Evolutionary conservation across 768 basidiomycete species (phyloP), one percentile per base, ranked within the genome.

Genomic region (Russula dissimulans): DNA sequence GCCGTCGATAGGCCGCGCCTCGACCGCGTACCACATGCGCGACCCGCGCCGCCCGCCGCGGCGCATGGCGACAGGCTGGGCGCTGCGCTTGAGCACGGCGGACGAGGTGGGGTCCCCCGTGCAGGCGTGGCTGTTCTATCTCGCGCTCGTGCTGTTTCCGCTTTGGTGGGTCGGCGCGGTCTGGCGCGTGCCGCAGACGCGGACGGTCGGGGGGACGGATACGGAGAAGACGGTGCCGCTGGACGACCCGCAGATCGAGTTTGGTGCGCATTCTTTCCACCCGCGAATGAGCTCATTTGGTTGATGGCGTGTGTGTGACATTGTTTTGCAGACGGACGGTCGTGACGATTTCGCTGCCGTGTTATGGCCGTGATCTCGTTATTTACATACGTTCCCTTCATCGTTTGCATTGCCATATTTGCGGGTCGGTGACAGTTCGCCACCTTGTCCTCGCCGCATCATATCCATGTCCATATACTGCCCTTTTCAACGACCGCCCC

Each of bases 171-270:
- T 90, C 74, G 87, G 75, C 69, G 70, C 75, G 72, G 79, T 70
- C 54, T 72, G 78, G 78, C 74, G 75, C 29, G 79, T 86, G 11
- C 87, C 85, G 12, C 73, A 69, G 66, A 91, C 88, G 29, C 76
- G 89, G 67, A 75, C 76, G 42, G 77, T 86, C 18, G 86, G 81
- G 22, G 83, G 75, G 42, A 75, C 75, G 34, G 76, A 73, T 57
- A 70, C 73, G 49, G 87, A 89, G 72, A 89, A 88, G 70, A 84
- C 74, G 43, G 87, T 89, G 15, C 75, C 85, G 32, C 73, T 89
- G 50, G 87, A 89, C 67, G 87, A 90, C 71, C 88, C 88, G 31
- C 88, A 90, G 68, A 79, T 89, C 56, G 89, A 90, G 68, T 79
- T 80, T 68, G 84, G 89, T 89, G 65, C 67, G 85, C 44, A 41